Percentiles rank a stretch among this genome's conserved stretches.
Conservation (phyloP, 495 filamentous ascomycete genomes). For the Geopyxis carbonaria region DNA sequence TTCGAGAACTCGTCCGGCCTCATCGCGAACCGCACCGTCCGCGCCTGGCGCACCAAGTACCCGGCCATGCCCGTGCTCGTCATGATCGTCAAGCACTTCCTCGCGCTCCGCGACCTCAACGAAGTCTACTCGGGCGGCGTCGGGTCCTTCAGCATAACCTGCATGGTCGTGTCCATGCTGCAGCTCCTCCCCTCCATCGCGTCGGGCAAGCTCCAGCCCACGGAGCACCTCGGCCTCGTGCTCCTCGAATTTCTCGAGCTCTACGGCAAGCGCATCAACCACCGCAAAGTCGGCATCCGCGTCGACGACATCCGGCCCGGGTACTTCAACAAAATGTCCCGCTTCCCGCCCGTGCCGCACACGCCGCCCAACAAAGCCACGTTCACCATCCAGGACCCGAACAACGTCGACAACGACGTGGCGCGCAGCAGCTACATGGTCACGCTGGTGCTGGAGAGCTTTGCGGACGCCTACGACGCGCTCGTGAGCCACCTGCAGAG, state of each 20-base stretch:
- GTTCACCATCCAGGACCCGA: constrained; percentile 76
- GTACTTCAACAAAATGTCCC: constrained; percentile 32
- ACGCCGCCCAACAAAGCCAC: constrained; percentile 22
- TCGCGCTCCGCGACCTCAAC: constrained; percentile 74
- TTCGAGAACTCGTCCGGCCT: constrained; percentile 82
- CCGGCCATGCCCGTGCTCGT: constrained; percentile 72
- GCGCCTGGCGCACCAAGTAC: constrained; percentile 55
- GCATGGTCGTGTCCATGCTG: constrained; percentile 73
- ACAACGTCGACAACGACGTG: constrained; percentile 67
- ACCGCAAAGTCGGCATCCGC: constrained; percentile 48
- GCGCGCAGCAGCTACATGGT: constrained; percentile 60
- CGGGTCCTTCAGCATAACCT: constrained; percentile 88
- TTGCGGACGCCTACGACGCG: constrained; percentile 41
- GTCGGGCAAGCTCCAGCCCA: constrained; percentile 35
- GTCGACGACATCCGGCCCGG: constrained; percentile 56
- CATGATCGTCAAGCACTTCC: constrained; percentile 76
- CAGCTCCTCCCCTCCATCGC: constrained; percentile 56
- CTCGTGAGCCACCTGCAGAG: constrained; percentile 42
- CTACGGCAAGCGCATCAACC: constrained; percentile 68
- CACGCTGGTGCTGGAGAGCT: constrained; percentile 40
- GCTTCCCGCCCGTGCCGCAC: constrained; percentile 9
- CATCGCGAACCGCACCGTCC: constrained; percentile 59
- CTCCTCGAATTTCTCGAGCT: constrained; percentile 75
- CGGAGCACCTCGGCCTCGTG: constrained; percentile 55
- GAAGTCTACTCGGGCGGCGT: constrained; percentile 80